Conservation (phyloP, 2,329 filamentous ascomycete genomes). For the Penicillium sp. region DNA sequence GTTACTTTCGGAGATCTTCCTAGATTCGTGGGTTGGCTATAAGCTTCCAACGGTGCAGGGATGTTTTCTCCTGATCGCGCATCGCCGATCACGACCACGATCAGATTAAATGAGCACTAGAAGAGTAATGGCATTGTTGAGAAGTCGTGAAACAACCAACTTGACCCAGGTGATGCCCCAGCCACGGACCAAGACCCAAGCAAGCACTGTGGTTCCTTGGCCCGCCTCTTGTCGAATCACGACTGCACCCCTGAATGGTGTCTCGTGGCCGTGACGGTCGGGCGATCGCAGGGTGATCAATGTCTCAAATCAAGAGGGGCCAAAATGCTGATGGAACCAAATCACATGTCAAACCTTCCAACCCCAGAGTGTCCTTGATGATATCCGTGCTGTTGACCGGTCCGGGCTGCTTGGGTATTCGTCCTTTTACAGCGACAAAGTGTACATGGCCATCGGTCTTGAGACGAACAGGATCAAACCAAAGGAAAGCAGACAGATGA, state of each 20-base stretch:
- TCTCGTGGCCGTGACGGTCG: not conserved
- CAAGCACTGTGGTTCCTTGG: not conserved
- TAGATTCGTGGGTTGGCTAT: not conserved
- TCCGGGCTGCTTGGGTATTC: not conserved
- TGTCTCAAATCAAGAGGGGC: not conserved
- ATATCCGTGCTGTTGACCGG: not conserved
- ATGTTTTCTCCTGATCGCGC: not conserved
- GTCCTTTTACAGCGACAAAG: not conserved
- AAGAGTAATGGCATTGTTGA: not conserved
- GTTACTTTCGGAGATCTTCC: not conserved
- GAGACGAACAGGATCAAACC: not conserved
- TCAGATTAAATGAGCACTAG: not conserved
- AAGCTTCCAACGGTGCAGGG: not conserved
- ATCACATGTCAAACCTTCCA: not conserved
- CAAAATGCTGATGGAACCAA: not conserved
- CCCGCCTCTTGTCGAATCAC: not conserved
- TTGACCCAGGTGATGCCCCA: not conserved
- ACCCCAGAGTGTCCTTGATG: not conserved
- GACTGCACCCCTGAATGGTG: not conserved
- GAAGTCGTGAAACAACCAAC: not conserved
- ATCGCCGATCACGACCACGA: not conserved
- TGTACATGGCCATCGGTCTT: not conserved
- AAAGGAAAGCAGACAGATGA: not conserved
- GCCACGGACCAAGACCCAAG: not conserved
- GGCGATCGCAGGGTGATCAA: not conserved